These are phyloP conservation scores for Cucumis melo DNA, from an alignment of 306 rosid species.

Conservation along the genomic window DNA sequence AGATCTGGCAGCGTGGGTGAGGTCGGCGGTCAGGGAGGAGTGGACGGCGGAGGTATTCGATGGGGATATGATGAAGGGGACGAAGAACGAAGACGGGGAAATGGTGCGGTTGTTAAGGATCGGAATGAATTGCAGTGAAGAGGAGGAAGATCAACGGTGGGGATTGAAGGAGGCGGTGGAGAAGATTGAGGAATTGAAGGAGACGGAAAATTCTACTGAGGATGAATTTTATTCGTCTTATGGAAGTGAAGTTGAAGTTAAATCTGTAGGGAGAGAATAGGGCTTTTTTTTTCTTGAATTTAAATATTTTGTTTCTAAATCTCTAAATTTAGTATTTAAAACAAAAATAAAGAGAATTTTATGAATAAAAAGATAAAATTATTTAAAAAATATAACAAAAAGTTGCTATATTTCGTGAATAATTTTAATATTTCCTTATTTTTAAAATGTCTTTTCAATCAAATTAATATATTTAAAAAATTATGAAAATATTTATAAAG, in stretches of 20 bases:
- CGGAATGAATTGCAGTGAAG: slow-evolving; percentile 51
- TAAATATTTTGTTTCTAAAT: neutral
- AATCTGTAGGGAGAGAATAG: neutral
- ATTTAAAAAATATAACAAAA: too few species aligned
- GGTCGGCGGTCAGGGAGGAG: slow-evolving; percentile 39
- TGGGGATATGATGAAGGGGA: slow-evolving; percentile 30
- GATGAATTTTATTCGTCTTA: neutral
- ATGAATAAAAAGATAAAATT: too few species aligned
- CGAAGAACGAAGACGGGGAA: slow-evolving; percentile 9
- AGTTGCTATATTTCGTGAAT: too few species aligned
- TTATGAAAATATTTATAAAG: too few species aligned
- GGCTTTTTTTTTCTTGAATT: neutral
- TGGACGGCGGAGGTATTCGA: slow-evolving; percentile 51
- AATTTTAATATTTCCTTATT: too few species aligned
- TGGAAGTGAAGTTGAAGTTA: neutral
- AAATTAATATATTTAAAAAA: too few species aligned
- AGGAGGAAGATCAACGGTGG: slow-evolving; percentile 28
- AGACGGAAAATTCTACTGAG: neutral
- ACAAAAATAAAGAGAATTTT: too few species aligned
- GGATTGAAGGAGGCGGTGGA: slow-evolving; percentile 36
- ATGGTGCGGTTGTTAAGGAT: slow-evolving; percentile 40
- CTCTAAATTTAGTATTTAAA: neutral
- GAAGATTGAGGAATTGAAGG: slow-evolving; percentile 38
- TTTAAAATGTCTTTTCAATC: too few species aligned
- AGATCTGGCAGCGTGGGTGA: slow-evolving; percentile 57